These are phyloP conservation scores for Scutellaria galericulata DNA, from an alignment of 257 asterid species.

Conservation along the genomic window DNA sequence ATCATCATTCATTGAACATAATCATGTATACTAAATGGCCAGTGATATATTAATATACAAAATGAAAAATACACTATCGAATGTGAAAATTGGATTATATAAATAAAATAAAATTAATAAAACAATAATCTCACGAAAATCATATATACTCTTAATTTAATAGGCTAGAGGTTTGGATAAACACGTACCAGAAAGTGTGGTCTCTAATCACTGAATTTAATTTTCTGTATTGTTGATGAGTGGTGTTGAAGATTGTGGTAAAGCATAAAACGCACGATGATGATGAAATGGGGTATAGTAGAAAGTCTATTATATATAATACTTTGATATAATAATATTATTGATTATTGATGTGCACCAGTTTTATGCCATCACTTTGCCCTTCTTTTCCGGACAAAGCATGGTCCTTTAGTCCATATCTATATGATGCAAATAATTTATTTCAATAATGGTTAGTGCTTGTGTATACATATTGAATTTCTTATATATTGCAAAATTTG, in stretches of 20 bases:
- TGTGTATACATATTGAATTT: background rate
- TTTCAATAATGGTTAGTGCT: background rate
- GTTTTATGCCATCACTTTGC: slow-evolving; percentile 17
- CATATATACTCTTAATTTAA: too few species aligned
- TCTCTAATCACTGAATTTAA: background rate
- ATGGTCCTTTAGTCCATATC: slow-evolving; percentile 31
- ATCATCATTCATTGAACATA: too few species aligned
- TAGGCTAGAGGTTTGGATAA: background rate
- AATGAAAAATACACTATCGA: too few species aligned
- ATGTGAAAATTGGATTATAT: too few species aligned
- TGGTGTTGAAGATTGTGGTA: slow-evolving; percentile 7
- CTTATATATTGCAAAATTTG: background rate
- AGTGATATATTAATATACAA: too few species aligned
- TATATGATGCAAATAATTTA: slow-evolving; percentile 21
- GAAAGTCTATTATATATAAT: background rate
- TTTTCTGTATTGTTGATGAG: slow-evolving; percentile 10
- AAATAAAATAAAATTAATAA: too few species aligned
- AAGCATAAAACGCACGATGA: slow-evolving; percentile 39
- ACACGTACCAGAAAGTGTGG: slow-evolving; percentile 8
- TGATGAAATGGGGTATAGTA: background rate
- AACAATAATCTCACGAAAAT: too few species aligned
- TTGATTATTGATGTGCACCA: slow-evolving; percentile 25
- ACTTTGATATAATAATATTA: slow-evolving; percentile 9
- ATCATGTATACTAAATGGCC: too few species aligned
- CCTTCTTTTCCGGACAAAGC: slow-evolving; percentile 42